These are phyloP conservation scores for Bretschneidera sinensis DNA, from an alignment of 345 rosid species.

Conservation along the genomic window DNA sequence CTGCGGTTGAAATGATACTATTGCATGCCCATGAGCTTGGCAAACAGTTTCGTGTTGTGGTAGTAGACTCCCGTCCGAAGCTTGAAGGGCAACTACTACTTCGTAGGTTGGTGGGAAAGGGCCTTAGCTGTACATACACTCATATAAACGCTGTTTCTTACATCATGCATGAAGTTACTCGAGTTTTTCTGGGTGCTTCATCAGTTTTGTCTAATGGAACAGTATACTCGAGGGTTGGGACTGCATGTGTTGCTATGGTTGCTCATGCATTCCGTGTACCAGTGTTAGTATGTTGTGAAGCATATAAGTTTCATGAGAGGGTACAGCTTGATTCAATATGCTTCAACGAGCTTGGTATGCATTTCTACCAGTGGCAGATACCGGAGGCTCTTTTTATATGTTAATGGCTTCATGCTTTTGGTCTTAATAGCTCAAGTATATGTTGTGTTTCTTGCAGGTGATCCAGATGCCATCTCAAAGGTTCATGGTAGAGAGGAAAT, in stretches of 20 bases:
- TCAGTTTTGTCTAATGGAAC: conserved; percentile 97
- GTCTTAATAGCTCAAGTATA: not conserved
- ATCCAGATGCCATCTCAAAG: conserved; percentile 78
- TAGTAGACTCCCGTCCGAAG: conserved; percentile 92
- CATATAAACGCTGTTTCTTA: conserved; percentile 89
- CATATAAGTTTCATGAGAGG: conserved; percentile 92
- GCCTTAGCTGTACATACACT: conserved; percentile 77
- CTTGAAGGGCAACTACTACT: conserved; percentile 83
- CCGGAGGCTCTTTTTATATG: not conserved
- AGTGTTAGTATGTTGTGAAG: conserved; percentile 92
- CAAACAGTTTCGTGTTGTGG: conserved; percentile 78
- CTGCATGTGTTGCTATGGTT: conserved; percentile 96
- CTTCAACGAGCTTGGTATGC: conserved; percentile 88
- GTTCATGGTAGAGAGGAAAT: conserved; percentile 66
- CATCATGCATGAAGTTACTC: conserved; percentile 91
- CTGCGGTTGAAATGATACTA: conserved; percentile 87
- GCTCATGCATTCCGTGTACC: conserved; percentile 83
- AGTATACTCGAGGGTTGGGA: conserved; percentile 89
- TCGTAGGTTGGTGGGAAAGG: conserved; percentile 81
- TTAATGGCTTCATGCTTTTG: not conserved
- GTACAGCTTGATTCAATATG: conserved; percentile 96
- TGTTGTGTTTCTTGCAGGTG: conserved; percentile 48
- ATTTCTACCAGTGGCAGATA: conserved; percentile 5
- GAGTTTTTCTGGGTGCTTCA: conserved; percentile 89
- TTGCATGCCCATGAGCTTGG: conserved; percentile 80